A percentile compares a stretch with the other conserved stretches of the same genome.
Evolutionary conservation across 257 asterid genomes (phyloP).

Genomic region (Gardenia jasminoides): DNA sequence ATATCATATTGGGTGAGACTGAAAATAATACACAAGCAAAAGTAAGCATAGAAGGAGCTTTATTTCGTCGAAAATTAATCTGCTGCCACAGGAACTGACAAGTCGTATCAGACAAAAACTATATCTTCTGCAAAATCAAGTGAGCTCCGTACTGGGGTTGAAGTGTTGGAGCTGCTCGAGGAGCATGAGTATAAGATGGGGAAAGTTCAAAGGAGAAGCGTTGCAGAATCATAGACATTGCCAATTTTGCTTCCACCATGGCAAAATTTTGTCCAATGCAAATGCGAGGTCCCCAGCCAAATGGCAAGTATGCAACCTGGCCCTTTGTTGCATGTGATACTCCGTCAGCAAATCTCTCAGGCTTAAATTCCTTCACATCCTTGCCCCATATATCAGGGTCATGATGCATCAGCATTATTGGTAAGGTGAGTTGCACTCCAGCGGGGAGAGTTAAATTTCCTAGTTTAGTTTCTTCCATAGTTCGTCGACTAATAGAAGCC

Average conservation of each 20-base stretch:
- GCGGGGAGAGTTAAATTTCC: constrained; percentile 18
- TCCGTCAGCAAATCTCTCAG: constrained; percentile 21
- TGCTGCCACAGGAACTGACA: no score
- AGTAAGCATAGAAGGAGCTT: no score
- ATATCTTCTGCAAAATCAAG: constrained; percentile 1
- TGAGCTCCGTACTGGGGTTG: constrained; percentile 14
- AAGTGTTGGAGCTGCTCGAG: constrained; percentile 1
- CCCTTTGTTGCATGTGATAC: constrained; percentile 16
- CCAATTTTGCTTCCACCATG: constrained; percentile 17
- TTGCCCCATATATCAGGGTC: constrained; percentile 22
- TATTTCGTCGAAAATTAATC: no score
- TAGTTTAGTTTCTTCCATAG: not conserved
- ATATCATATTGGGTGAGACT: no score
- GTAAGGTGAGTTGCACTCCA: not conserved
- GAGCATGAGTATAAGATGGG: constrained; percentile 7
- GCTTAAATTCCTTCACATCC: constrained; percentile 24
- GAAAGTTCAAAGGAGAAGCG: constrained; percentile 23
- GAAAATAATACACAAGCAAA: no score
- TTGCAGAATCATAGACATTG: constrained; percentile 20
- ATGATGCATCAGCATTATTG: constrained; percentile 15
- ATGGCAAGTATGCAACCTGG: constrained; percentile 16
- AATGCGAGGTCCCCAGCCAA: constrained; percentile 20
- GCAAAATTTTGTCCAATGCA: constrained; percentile 24
- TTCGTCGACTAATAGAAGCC: not conserved
- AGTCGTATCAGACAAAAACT: not conserved